Base-by-base conservation (phyloP, 305 asterid species). In the Fraxinus sp. region DNA sequence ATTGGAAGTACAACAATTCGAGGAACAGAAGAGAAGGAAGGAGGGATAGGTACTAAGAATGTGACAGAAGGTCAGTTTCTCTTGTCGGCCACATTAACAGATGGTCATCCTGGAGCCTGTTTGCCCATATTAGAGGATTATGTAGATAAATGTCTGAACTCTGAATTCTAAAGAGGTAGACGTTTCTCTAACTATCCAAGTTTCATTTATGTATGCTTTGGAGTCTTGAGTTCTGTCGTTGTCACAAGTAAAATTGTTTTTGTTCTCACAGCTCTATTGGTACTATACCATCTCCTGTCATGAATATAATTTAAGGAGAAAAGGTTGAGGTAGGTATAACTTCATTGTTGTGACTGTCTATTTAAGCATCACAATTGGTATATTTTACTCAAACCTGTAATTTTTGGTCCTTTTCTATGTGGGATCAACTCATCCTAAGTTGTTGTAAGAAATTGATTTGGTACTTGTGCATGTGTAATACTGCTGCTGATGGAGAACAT, bases 181-280 rank as follows among this genome's bases (percentile, higher is more conserved):
- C 86, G 68, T 91, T 90, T 84, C 86, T 82, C 85, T 82, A 76
- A 86, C 87, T 85, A 82, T 79, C 64, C 86, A 84, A 88, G 68
- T 78, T 52, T 77, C 76, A 83, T 92, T 89, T 89, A 92, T 90
- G 90, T 87, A 85, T 88, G 89, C 85, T 86, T 90, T 86, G 89
- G 92, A 85, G 91, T 52, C 91, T 83, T 83, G 79, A 85, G 86
- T 85, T 88, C 79, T 84, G 82, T 87, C 82, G 87, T 88, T 88
- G 85, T 86, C 89, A 85, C 87, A 94, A 88, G 97, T 93, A 88
- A 89, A 93, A 86, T 85, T 92, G 91, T 88, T 89, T 90, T 91
- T 94, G 91, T 91, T 90, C 95, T 93, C 93, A 94, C 98, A 95
- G 99, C 94, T 87, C 91, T 92, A 77, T 88, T 92, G 92, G 90